Evolutionary conservation across 176 grass and related monocot genomes (phyloP).

Genomic region (Oryza longistaminata): DNA sequence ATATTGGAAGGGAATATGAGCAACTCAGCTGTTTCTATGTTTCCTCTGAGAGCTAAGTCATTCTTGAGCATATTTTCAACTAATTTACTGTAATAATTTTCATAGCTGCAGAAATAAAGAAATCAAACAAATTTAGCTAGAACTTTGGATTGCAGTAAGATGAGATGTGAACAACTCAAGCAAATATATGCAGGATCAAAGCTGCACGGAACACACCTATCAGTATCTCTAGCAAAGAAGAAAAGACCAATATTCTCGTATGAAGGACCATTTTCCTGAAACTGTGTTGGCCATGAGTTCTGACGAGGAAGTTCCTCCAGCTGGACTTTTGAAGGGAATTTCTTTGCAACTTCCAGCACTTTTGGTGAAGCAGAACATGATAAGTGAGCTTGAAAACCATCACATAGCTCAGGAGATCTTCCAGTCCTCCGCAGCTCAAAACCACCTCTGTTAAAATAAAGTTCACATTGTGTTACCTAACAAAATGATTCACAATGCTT

Average conservation of each 20-base stretch:
- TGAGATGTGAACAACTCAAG: neutral
- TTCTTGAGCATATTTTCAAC: constrained; percentile 86
- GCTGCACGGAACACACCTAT: constrained; percentile 55
- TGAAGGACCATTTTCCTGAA: constrained; percentile 65
- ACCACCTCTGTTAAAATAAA: constrained; percentile 64
- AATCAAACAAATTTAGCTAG: neutral
- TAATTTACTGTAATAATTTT: constrained; percentile 81
- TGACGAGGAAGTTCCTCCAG: constrained; percentile 87
- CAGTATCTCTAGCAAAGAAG: constrained; percentile 91
- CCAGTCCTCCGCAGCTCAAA: constrained; percentile 79
- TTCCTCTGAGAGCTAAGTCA: constrained; percentile 77
- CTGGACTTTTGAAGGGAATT: constrained; percentile 72
- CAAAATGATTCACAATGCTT: neutral
- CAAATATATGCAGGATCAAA: constrained; percentile 9
- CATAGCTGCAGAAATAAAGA: constrained; percentile 64
- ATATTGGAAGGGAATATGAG: constrained; percentile 90
- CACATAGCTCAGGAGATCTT: constrained; percentile 61
- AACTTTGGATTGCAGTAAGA: constrained; percentile 7
- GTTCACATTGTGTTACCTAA: constrained; percentile 19
- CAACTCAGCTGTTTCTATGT: constrained; percentile 70
- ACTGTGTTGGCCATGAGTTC: constrained; percentile 75
- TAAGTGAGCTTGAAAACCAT: constrained; percentile 95
- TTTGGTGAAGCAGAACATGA: constrained; percentile 68
- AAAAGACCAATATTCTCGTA: constrained; percentile 79
- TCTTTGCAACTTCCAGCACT: constrained; percentile 63